These are phyloP conservation scores for Colletotrichum brevisporum DNA, from an alignment of 2,329 filamentous ascomycete genomes.

Conservation along the genomic window DNA sequence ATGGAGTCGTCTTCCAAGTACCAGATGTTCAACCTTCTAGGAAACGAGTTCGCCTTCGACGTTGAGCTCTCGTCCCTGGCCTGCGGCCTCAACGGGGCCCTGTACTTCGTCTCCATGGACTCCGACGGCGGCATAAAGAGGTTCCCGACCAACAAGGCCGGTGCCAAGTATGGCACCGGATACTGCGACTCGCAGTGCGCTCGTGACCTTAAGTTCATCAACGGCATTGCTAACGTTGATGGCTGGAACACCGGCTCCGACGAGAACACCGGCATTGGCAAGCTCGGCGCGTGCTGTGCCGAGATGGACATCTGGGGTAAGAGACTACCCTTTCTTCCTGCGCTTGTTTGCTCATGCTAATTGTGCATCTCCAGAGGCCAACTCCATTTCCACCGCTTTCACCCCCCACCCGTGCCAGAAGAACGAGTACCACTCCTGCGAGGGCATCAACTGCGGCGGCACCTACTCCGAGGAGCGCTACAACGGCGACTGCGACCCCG, in stretches of 20 bases:
- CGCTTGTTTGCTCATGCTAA: background rate
- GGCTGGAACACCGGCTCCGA: conserved; percentile 65
- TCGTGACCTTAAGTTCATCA: conserved; percentile 66
- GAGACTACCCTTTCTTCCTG: background rate
- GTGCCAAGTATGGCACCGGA: conserved; percentile 70
- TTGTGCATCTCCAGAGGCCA: conserved; percentile 56
- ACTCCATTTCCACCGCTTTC: conserved; percentile 71
- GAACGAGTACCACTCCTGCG: conserved; percentile 63
- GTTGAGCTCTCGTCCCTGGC: conserved; percentile 74
- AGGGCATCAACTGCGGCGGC: conserved; percentile 59
- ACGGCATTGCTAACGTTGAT: conserved; percentile 64
- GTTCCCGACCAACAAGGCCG: conserved; percentile 61
- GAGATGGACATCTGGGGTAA: conserved; percentile 76
- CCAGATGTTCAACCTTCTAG: conserved; percentile 71
- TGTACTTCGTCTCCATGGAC: conserved; percentile 73
- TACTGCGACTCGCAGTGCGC: conserved; percentile 68
- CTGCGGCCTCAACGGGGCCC: conserved; percentile 76
- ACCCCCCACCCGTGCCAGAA: conserved; percentile 73
- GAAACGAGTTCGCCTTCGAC: conserved; percentile 76
- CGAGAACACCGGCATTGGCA: conserved; percentile 64
- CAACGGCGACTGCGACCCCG: conserved; percentile 72
- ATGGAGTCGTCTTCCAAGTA: conserved; percentile 70
- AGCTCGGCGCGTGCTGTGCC: conserved; percentile 68
- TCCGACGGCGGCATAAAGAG: conserved; percentile 65
- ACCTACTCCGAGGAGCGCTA: conserved; percentile 66